Percentiles rank a stretch among this genome's conserved stretches.
These are phyloP conservation scores for Boletus pseudo-olivaceus DNA, from an alignment of 768 basidiomycete genomes.

Conservation along the genomic window DNA sequence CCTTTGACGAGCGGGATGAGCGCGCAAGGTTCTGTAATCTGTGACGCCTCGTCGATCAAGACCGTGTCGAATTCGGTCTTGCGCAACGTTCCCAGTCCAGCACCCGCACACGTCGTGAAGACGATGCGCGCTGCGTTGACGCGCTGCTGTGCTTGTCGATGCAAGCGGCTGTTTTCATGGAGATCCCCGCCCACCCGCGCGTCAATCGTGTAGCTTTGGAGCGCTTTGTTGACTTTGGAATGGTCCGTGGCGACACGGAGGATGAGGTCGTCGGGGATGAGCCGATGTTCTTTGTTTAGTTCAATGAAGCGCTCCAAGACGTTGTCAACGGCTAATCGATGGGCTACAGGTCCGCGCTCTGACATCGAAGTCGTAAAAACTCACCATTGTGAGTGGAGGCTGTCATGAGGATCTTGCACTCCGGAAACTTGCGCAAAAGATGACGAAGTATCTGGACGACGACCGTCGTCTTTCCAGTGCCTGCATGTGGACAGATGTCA, in stretches of 20 bases:
- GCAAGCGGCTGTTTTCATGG: conserved; percentile 53
- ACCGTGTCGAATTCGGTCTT: conserved; percentile 57
- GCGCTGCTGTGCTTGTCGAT: conserved; percentile 57
- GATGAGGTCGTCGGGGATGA: conserved; percentile 56
- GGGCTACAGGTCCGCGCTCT: background rate
- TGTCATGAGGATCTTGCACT: conserved; percentile 59
- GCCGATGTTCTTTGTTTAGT: conserved; percentile 39
- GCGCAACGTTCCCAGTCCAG: conserved; percentile 55
- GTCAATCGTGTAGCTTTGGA: conserved; percentile 58
- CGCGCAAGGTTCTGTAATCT: conserved; percentile 63
- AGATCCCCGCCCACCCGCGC: conserved; percentile 57
- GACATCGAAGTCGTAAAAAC: background rate
- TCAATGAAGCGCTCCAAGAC: conserved; percentile 60
- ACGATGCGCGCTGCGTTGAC: conserved; percentile 54
- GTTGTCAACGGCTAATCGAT: conserved; percentile 61
- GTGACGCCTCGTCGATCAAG: conserved; percentile 68
- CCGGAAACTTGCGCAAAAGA: conserved; percentile 32
- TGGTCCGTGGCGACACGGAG: conserved; percentile 66
- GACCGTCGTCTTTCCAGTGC: conserved; percentile 71
- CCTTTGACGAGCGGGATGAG: conserved; percentile 69
- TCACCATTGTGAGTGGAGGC: conserved; percentile 69
- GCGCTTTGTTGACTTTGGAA: conserved; percentile 49
- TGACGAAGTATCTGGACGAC: conserved; percentile 57
- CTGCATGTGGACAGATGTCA: conserved; percentile 26
- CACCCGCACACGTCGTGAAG: conserved; percentile 66